A percentile compares a stretch with the other conserved stretches of the same genome.
Evolutionary conservation across 768 basidiomycete genomes (phyloP).

Genomic region (Artomyces pyxidatus): DNA sequence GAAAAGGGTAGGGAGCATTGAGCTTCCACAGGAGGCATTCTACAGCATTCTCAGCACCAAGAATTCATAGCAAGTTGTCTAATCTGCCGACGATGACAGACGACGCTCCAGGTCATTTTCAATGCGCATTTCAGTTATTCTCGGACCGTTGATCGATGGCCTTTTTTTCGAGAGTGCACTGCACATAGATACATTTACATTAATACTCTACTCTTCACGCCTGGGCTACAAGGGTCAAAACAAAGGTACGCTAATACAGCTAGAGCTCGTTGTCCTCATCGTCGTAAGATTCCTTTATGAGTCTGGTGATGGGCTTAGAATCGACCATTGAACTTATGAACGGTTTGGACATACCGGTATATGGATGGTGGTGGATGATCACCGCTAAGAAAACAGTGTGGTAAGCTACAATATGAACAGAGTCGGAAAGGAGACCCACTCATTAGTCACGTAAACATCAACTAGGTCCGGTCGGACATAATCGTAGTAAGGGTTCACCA

Average conservation of each 20-base stretch:
- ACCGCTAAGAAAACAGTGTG: constrained; percentile 44
- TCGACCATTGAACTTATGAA: no score
- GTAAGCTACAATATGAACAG: constrained; percentile 7
- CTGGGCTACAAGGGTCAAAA: no score
- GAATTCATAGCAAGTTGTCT: constrained; percentile 18
- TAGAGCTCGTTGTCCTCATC: constrained; percentile 87
- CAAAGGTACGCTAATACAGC: constrained; percentile 10
- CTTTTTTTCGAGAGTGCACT: no score
- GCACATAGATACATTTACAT: no score
- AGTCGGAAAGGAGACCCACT: constrained; percentile 50
- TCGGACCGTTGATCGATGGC: no score
- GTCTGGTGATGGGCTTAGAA: no score
- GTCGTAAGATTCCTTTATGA: constrained; percentile 92
- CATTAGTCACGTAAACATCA: constrained; percentile 92
- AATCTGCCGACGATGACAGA: background rate
- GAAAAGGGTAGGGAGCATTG: constrained; percentile 82
- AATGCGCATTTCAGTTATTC: no score
- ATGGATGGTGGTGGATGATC: constrained; percentile 95
- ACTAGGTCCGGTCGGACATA: constrained; percentile 90
- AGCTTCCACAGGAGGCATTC: constrained; percentile 94
- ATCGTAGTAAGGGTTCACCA: constrained; percentile 94
- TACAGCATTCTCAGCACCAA: constrained; percentile 77
- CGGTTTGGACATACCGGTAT: constrained; percentile 49
- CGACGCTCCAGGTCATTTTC: background rate
- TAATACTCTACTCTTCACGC: no score